Evolutionary conservation across 2,329 filamentous ascomycete species (phyloP), one percentile per base, ranked within the genome.

Genomic region (Neopestalotiopsis sp.): DNA sequence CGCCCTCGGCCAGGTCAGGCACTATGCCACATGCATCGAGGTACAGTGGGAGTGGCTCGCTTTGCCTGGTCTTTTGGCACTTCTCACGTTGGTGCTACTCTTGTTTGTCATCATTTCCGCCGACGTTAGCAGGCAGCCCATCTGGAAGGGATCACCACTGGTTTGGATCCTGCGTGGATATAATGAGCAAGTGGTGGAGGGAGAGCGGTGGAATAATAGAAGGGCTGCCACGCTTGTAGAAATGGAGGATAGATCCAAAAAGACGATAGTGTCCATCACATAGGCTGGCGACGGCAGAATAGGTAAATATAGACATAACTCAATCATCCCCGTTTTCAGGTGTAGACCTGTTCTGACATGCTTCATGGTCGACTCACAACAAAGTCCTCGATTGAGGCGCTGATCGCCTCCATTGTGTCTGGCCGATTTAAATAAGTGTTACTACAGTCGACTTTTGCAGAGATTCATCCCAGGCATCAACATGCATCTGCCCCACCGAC

Each of bases 31-130:
- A 4, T 66, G 67, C 34, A 20, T 68, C 20, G 62, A 68, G 12
- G 67, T 68, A 4, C 61, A 30, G 13, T 68, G 67, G 67, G 14
- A n/a, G 17, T 68, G 67, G 67, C 14, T 68, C 32, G 20, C 62
- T 24, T 49, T 65, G 20, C 67, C 67, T 20, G 20, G 32, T 20
- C 42, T 49, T 5, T 14, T 68, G 32, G 61, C 67, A 10, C 17
- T 58, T 7, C 2, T 45, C 4, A 60, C 67, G 0, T 17, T 68
- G 40, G 7, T 63, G 12, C 32, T 63, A 14, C 34, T 63, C 34
- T 30, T 63, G 34, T 28, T 63, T 13, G 34, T 38, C 32, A 38
- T 63, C 7, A 20, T 13, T 14, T 24, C 60, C 4, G 34, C 60
- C 13, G 20, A 30, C 10, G 10, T 4, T 7, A 60, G 14, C 17